These are phyloP conservation scores for Eucalyptus marginata DNA, from an alignment of 345 rosid genomes.

Conservation along the genomic window DNA sequence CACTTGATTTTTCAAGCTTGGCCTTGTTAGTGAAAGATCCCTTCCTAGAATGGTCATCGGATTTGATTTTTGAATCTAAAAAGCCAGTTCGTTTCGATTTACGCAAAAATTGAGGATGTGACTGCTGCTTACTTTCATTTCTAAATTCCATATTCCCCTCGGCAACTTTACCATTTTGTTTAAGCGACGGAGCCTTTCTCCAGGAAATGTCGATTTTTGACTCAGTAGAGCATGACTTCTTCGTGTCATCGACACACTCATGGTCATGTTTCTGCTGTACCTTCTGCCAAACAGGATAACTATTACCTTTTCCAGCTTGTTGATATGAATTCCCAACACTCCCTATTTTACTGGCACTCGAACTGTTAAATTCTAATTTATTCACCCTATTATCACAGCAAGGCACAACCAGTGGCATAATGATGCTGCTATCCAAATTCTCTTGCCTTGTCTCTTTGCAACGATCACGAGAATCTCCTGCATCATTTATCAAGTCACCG, in stretches of 20 bases:
- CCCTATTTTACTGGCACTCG: conserved; percentile 5
- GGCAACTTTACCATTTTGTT: neutral
- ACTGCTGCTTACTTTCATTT: conserved; percentile 6
- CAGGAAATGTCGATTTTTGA: conserved; percentile 2
- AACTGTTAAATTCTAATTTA: conserved; percentile 7
- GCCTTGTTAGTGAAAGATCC: conserved; percentile 12
- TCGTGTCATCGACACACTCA: neutral
- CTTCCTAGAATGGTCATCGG: conserved; percentile 1
- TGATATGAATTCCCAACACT: conserved; percentile 3
- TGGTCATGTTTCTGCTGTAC: conserved; percentile 20
- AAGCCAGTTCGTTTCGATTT: conserved; percentile 17
- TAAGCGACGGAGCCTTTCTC: neutral
- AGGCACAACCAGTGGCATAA: neutral
- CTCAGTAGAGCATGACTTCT: neutral
- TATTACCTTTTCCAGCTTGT: conserved; percentile 17
- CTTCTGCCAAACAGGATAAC: conserved; percentile 37
- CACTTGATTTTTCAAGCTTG: neutral
- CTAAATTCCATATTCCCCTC: neutral
- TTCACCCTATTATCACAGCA: neutral
- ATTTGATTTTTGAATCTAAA: conserved; percentile 12
- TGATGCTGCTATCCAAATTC: neutral
- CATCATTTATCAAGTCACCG: neutral
- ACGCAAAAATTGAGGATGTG: conserved; percentile 7
- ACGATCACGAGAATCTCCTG: neutral
- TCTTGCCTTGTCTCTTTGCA: neutral